phyloP scores from a whole-genome alignment of 2,329 filamentous ascomycete species.

The Grosmannia huntii region DNA sequence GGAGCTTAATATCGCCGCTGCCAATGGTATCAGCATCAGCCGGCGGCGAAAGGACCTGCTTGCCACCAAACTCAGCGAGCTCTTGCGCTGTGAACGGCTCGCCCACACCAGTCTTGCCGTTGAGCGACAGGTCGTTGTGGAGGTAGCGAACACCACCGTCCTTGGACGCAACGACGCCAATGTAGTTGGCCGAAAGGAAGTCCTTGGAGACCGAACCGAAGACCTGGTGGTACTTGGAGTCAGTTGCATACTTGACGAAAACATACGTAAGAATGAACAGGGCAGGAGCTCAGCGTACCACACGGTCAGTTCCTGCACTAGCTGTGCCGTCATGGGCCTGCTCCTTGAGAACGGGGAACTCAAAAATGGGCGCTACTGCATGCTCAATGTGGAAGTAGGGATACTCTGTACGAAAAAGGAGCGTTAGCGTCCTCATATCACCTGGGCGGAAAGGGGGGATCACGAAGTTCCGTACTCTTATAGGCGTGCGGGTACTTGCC shows the following conservation, averaged over 20 bases:
- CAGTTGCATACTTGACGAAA: background rate
- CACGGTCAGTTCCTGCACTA: constrained; percentile 6
- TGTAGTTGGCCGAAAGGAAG: constrained; percentile 9
- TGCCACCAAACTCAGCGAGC: background rate
- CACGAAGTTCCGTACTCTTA: background rate
- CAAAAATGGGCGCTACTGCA: constrained; percentile 8
- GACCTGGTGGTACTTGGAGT: background rate
- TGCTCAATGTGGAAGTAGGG: background rate
- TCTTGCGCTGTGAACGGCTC: background rate
- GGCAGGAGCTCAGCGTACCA: background rate
- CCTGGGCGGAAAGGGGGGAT: background rate
- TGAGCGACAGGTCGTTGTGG: constrained; percentile 6
- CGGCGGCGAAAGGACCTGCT: constrained; percentile 1
- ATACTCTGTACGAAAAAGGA: background rate
- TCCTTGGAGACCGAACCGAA: constrained; percentile 11
- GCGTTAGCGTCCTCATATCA: background rate
- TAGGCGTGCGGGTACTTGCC: constrained; percentile 7
- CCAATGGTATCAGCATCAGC: background rate
- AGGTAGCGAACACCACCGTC: background rate
- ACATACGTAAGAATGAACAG: background rate
- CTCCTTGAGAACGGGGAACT: constrained; percentile 9
- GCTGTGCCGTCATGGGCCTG: constrained; percentile 6
- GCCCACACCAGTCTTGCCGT: background rate
- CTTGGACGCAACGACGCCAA: constrained; percentile 1
- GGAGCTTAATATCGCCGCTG: background rate